Evolutionary conservation across 331 rosid genomes (phyloP), one percentile per base, ranked within the genome.

Genomic region (Rosa hybrid): DNA sequence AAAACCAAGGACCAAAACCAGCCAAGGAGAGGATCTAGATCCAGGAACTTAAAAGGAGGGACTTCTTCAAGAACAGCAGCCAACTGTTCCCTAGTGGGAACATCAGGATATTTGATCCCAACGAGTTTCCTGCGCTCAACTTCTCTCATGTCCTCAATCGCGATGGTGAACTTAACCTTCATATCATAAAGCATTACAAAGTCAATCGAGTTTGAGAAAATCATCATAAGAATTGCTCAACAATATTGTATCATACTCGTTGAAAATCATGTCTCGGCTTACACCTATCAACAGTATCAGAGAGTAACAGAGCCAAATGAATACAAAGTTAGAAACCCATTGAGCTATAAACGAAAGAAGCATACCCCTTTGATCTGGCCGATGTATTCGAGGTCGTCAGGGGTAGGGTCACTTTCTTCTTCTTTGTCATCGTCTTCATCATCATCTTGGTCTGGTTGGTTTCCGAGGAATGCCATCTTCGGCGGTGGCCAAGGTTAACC

Each of bases 91-190:
- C 38, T 34, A 0, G 38, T 34, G 38, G 38, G 38, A 34, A 84
- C 80, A 78, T 34, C 38, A 0, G 38, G 38, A 34, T 0, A 0
- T 34, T 34, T 34, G 38, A 34, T 34, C 0, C 38, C 34, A 30
- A 30, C 34, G 34, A 30, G 34, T 30, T 30, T 30, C 34, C 34
- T 25, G 82, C 97, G 89, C 88, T 92, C 97, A 67, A 88, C 87
- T 69, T 94, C 98, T 81, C 98, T 82, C 8, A 97, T 97, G 81
- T 92, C 98, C 88, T 94, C 98, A 88, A 91, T 94, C 92, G 87
- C 83, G 54, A 91, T 67, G 74, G 98, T 94, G 65, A 94, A 83
- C 80, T 94, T 94, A 64, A 94, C 94, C 97, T 94, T 59, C 68
- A 67, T 77, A 74, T 71, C 53, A 30, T 44, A 83, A 65, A 78